Percentiles rank a stretch among this genome's conserved stretches.
These are phyloP conservation scores for Microbotryum violaceum DNA, from an alignment of 1,284 basidiomycete species.

Conservation along the genomic window DNA sequence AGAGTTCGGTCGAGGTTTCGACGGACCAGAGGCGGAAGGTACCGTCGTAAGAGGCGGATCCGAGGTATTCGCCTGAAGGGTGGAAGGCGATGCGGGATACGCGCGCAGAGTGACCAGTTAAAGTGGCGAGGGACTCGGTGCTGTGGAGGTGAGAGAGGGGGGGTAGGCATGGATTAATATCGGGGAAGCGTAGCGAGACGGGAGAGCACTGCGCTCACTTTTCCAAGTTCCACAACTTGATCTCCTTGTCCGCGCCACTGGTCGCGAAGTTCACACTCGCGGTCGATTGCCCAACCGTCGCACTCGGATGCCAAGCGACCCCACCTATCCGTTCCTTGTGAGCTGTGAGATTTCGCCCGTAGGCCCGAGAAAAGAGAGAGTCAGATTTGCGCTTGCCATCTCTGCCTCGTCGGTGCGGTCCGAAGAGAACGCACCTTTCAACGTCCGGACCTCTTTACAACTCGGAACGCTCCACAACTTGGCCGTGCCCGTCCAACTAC, in stretches of 20 bases:
- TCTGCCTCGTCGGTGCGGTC: background rate
- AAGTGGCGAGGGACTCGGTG: slow-evolving; percentile 66
- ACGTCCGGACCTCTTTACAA: slow-evolving; percentile 64
- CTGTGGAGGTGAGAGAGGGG: slow-evolving; percentile 42
- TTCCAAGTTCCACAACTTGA: slow-evolving; percentile 82
- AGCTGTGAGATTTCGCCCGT: slow-evolving; percentile 44
- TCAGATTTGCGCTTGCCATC: too few species aligned
- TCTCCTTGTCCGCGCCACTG: slow-evolving; percentile 75
- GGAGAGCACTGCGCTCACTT: slow-evolving; percentile 48
- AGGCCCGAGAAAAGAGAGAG: background rate
- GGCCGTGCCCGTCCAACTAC: slow-evolving; percentile 89
- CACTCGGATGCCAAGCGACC: slow-evolving; percentile 93
- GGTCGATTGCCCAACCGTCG: slow-evolving; percentile 67
- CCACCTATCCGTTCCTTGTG: slow-evolving; percentile 90
- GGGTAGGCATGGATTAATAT: too few species aligned
- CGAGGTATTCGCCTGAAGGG: slow-evolving; percentile 84
- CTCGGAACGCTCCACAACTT: slow-evolving; percentile 93
- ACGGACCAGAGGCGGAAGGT: slow-evolving; percentile 99
- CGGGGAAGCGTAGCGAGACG: too few species aligned
- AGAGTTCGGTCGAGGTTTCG: slow-evolving; percentile 64
- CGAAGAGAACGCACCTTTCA: slow-evolving; percentile 53
- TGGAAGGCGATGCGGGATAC: slow-evolving; percentile 93
- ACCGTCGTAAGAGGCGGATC: slow-evolving; percentile 92
- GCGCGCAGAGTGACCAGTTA: slow-evolving; percentile 83
- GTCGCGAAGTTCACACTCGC: slow-evolving; percentile 77